Evolutionary conservation across 2,329 filamentous ascomycete species (phyloP), one percentile per base, ranked within the genome.

Genomic region (Paraconiothyrium sp.): DNA sequence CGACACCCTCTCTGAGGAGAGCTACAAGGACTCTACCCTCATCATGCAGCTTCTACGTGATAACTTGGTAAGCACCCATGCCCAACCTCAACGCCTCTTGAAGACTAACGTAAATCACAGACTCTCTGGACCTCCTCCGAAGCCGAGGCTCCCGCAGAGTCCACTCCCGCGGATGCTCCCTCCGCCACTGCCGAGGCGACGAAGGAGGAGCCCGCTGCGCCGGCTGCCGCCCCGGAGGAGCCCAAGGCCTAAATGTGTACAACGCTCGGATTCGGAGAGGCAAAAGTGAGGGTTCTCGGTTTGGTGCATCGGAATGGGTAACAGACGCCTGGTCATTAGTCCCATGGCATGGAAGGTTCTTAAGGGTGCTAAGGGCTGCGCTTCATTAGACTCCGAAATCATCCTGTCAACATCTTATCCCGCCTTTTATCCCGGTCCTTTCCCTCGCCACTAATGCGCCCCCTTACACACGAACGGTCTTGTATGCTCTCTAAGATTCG

Each of bases 121-220:
- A 98, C 95, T 71, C 93, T 98, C 83, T 98, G 95, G 95, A 98
- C 95, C 78, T 98, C 94, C 64, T 98, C 94, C 72, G 95, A 98
- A 89, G 92, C 94, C 68, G 95, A 98, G 87, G 88, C 92, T 76
- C 84, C 90, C 71, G 85, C 86, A 67, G 82, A 83, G 69, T 44
- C 52, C 52, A 81, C 86, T 63, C 80, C 88, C 62, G 81, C 83
- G 67, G 82, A 87, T 70, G 76, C 84, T 61, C 88, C 89, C 35
- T 41, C 47, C 63, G 88, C 89, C 63, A 88, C 89, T 66, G 82
- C 82, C 67, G 82, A 83, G 65, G 82, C 83, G 73, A 72, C 81
- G 67, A 79, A 81, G 69, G 78, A 81, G 70, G 71, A 74, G 61
- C 63, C 68, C 66, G 68, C 71, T 44, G 72, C 73, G 55, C 54